Percentiles rank a stretch among this genome's conserved stretches.
Evolutionary conservation across 306 rosid genomes (phyloP).

Genomic region (Erythrophleum fordii): DNA sequence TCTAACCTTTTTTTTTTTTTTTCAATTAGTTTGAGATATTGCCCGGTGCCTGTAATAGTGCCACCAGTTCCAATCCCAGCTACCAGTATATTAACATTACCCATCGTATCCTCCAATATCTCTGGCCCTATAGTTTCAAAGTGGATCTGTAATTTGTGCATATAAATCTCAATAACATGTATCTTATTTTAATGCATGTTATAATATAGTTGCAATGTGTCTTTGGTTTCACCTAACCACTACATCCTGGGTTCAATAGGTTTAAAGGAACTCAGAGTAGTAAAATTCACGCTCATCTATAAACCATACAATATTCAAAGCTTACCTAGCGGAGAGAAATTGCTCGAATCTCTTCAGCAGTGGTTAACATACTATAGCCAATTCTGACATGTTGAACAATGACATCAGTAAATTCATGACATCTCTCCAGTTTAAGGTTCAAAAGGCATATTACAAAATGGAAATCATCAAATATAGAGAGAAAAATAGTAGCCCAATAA

Average conservation of each 20-base stretch:
- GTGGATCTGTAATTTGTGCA: constrained; percentile 81
- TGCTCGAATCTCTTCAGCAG: constrained; percentile 80
- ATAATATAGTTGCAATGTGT: not conserved
- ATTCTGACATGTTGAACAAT: constrained; percentile 63
- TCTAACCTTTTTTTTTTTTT: constrained; percentile 75
- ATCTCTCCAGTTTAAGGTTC: constrained; percentile 10
- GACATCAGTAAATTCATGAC: constrained; percentile 19
- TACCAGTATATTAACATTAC: constrained; percentile 79
- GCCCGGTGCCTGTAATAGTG: constrained; percentile 87
- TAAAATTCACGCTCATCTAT: not conserved
- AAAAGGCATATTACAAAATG: constrained; percentile 27
- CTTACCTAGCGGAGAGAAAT: constrained; percentile 81
- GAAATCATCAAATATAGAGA: not conserved
- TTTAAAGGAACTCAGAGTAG: constrained; percentile 13
- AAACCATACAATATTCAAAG: constrained; percentile 3
- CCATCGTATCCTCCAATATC: constrained; percentile 98
- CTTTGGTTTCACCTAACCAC: constrained; percentile 12
- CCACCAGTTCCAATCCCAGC: constrained; percentile 98
- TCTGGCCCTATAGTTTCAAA: constrained; percentile 98
- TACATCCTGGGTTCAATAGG: constrained; percentile 15
- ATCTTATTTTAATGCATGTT: constrained; percentile 20
- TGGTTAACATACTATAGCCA: constrained; percentile 82
- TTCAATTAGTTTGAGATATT: constrained; percentile 80
- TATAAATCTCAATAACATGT: constrained; percentile 41
- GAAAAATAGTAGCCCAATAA: not conserved